Conservation (phyloP, 2,329 filamentous ascomycete species). For the Cryphonectria carpinicola region DNA sequence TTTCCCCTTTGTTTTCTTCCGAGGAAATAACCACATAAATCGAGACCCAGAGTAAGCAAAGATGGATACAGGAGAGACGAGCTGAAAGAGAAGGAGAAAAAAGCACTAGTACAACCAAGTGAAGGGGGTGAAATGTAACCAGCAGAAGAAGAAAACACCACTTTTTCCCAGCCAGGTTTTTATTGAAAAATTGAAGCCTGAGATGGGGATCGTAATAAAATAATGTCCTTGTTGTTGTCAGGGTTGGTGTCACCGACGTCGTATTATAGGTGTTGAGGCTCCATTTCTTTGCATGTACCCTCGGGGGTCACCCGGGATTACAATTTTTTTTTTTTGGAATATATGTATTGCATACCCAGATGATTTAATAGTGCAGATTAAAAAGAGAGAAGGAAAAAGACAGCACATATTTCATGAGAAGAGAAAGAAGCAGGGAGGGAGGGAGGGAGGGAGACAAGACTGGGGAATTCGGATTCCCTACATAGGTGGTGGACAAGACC, state of each 20-base stretch:
- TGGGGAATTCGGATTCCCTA: too few relatives aligned
- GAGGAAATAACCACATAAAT: neutral
- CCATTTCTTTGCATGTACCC: neutral
- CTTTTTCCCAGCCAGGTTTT: neutral
- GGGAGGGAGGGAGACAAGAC: too few relatives aligned
- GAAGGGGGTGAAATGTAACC: neutral
- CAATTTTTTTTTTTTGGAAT: neutral
- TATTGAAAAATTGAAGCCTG: neutral
- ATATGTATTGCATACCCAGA: too few relatives aligned
- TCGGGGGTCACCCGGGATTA: too few relatives aligned
- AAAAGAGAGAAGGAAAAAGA: too few relatives aligned
- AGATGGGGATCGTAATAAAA: neutral
- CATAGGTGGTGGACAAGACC: too few relatives aligned
- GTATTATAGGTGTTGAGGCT: neutral
- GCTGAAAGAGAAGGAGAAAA: neutral
- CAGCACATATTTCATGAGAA: too few relatives aligned
- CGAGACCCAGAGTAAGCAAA: neutral
- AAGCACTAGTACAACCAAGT: neutral
- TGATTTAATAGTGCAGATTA: too few relatives aligned
- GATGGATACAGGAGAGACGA: neutral
- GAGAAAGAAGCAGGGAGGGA: too few relatives aligned
- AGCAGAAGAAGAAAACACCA: neutral
- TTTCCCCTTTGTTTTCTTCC: neutral
- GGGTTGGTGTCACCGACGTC: neutral
- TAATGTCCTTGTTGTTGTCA: neutral